phyloP scores from a whole-genome alignment of 768 basidiomycete species.

The Boletus coccyginus region DNA sequence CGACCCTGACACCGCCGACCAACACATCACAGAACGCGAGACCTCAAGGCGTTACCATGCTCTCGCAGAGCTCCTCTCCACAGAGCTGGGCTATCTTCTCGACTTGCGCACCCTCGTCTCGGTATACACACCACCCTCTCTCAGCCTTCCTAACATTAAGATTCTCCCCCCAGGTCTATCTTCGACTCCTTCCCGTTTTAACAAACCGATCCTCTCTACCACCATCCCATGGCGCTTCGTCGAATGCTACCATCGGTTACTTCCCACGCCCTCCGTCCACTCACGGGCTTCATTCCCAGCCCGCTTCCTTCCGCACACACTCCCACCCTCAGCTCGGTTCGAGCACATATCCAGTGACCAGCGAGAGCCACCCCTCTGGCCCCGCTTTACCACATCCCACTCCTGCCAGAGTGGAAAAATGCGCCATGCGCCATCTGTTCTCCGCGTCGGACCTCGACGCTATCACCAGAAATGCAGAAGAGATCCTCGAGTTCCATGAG shows the following conservation, averaged over 20 bases:
- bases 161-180: constrained; percentile 52
- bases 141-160: neutral
- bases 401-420: constrained; percentile 30
- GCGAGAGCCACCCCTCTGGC: constrained; percentile 9
- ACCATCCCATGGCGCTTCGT: constrained; percentile 23
- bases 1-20: neutral
- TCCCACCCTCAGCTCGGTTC: constrained; percentile 37
- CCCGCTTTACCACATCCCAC: constrained; percentile 8
- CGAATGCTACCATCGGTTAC: constrained; percentile 28
- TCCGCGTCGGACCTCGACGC: constrained; percentile 54
- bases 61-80: constrained; percentile 78
- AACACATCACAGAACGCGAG: constrained; percentile 28
- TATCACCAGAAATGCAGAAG: constrained; percentile 64
- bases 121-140: constrained; percentile 42
- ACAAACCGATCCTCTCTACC: constrained; percentile 26
- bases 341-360: constrained; percentile 6
- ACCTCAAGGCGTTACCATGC: constrained; percentile 62
- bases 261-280: constrained; percentile 38
- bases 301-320: constrained; percentile 45
- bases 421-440: constrained; percentile 48
- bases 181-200: constrained; percentile 53
- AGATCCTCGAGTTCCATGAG: constrained; percentile 69
- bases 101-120: constrained; percentile 77
- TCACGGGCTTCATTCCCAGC: constrained; percentile 41
- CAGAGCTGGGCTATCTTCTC: constrained; percentile 78